A percentile compares a stretch with the other conserved stretches of the same genome.
Evolutionary conservation across 371 early-diverging fungal genomes (phyloP).

Genomic region (Mucor racemosus): DNA sequence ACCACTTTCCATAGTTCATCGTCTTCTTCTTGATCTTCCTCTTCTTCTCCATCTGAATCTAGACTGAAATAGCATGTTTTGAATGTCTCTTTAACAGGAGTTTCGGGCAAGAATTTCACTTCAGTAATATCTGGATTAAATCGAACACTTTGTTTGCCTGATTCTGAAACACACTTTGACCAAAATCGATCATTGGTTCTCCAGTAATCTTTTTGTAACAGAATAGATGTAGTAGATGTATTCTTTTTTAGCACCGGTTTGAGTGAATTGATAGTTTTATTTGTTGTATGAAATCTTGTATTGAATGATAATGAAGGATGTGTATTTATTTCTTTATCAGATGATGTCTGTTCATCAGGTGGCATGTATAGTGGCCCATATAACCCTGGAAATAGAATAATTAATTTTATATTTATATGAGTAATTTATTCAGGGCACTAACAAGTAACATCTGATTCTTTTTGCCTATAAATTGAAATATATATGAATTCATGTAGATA

Average conservation of each 20-base stretch:
- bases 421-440: constrained; percentile 7
- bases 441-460: constrained; percentile 44
- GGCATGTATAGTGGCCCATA: constrained; percentile 43
- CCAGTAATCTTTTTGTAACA: constrained; percentile 18
- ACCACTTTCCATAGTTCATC: constrained; percentile 18
- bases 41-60: constrained; percentile 12
- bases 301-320: constrained; percentile 19
- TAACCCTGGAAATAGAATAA: constrained; percentile 30
- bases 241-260: constrained; percentile 20
- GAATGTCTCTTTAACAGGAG: constrained; percentile 20
- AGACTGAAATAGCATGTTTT: background rate
- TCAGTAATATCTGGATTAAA: constrained; percentile 25
- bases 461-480: constrained; percentile 33
- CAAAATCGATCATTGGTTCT: constrained; percentile 18
- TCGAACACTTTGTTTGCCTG: constrained; percentile 28
- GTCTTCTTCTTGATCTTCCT: constrained; percentile 14
- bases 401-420: background rate
- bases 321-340: constrained; percentile 6
- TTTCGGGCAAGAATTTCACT: constrained; percentile 22
- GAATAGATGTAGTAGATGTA: background rate
- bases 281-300: background rate
- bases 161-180: constrained; percentile 29
- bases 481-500: background rate
- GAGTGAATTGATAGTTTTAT: background rate
- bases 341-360: constrained; percentile 11